Evolutionary conservation across 208 protist genomes (phyloP), one percentile per base, ranked within the genome.

Genomic region (Zelonia costaricensis): DNA sequence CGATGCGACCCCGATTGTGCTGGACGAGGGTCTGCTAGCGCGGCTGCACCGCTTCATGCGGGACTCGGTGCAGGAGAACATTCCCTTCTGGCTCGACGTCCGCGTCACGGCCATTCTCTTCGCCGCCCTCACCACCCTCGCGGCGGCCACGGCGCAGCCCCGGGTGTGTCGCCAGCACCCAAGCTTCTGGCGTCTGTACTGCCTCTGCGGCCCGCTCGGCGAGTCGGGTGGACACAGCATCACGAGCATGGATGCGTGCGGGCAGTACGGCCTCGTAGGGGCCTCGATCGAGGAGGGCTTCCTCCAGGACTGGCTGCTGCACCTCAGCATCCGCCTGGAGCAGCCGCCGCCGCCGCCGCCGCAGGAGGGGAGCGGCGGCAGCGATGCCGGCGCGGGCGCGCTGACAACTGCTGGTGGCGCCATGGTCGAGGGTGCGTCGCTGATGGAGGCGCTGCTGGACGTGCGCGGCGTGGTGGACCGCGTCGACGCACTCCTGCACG

Each of bases 31-130:
- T 33, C 55, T 82, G 6, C 56, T 68, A 40, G 38, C 36, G 46
- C 75, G 38, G 27, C 80, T 81, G 39, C 66, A 55, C 47, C 65
- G 45, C 27, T 86, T 74, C 40, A 54, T 96, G 64, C 69, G 74
- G 10, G 84, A 90, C 52, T 72, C 65, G 6, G 66, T 87, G 36
- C 83, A 94, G 62, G 83, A 94, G 36, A 91, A 86, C 69, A 73
- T 86, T n/a, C 78, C 84, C 12, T 91, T 83, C 44, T 96, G 91
- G 86, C 74, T 96, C 23, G 83, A 92, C 53, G 84, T 91, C 22
- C 87, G 91, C 40, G 55, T 92, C 22, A 86, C 77, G 20, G 81
- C 75, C 0, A 79, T 94, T 28, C 30, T 81, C 35, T 91, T 94
- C 55, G 69, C 69, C 13, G 57, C 76, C 4, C 69, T 96, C 52